Evolutionary conservation across 2,329 filamentous ascomycete genomes (phyloP).

Genomic region (Didymella segeticola): DNA sequence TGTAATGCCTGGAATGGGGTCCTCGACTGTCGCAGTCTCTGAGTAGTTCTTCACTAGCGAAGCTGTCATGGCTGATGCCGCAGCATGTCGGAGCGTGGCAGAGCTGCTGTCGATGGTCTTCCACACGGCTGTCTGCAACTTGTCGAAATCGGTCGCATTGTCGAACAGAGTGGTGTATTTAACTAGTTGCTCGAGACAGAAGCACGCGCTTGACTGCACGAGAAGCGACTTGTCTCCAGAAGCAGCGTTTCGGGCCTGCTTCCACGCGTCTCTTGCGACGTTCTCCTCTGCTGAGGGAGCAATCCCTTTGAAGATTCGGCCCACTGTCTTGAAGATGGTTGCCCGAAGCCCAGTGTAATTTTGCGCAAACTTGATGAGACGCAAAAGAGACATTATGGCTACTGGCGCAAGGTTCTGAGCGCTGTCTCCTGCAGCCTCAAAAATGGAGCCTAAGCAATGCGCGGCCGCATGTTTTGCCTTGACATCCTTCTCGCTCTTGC

Average conservation of each 20-base stretch:
- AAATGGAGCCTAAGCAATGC: conserved; percentile 86
- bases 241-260: conserved; percentile 80
- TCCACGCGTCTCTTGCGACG: conserved; percentile 90
- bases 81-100: conserved; percentile 79
- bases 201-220: conserved; percentile 79
- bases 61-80: conserved; percentile 82
- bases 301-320: conserved; percentile 78
- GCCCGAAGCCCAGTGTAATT: conserved; percentile 83
- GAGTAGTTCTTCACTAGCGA: conserved; percentile 83
- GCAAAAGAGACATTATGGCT: conserved; percentile 74
- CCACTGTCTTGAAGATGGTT: conserved; percentile 75
- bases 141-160: conserved; percentile 89
- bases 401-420: conserved; percentile 82
- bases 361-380: conserved; percentile 78
- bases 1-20: conserved; percentile 57
- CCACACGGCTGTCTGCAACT: conserved; percentile 79
- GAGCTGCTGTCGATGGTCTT: conserved; percentile 84
- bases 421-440: conserved; percentile 91
- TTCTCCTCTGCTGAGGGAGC: conserved; percentile 80
- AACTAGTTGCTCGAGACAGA: conserved; percentile 76
- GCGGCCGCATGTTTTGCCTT: conserved; percentile 86
- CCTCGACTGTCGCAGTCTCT: conserved; percentile 56
- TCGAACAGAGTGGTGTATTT: conserved; percentile 81
- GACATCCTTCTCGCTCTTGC: conserved; percentile 78
- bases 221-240: conserved; percentile 81